Evolutionary conservation across 352 stramenopile genomes (phyloP), one percentile per base, ranked within the genome.

Genomic region (Phytopythium boreale): DNA sequence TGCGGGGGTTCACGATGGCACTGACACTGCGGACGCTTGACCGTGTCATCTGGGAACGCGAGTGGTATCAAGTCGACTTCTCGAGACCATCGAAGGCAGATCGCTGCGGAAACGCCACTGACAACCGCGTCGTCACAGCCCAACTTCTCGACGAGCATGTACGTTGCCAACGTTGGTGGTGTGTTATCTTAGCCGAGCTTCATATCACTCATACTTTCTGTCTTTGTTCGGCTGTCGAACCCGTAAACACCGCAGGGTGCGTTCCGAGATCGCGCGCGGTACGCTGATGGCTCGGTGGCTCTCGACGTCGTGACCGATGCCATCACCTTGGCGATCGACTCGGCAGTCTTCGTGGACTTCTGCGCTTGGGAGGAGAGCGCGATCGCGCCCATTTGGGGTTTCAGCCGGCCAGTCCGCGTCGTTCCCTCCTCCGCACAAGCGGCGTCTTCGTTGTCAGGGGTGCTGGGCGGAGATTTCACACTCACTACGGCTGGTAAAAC

Each of bases 291-390:
- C 2, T 62, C 63, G 14, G 41, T 75, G 56, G 52, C 37, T 5
- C 55, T 84, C 17, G 53, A 50, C 31, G 50, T 89, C 37, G 56
- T 51, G 10, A 87, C 75, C 0, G 79, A 88, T 24, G 79, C 79
- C 2, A 73, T 90, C 22, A 74, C 74, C 0, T 68, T 71, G 31
- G 34, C 62, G 1, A 66, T 88, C 47, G 64, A 77, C 26, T 75
- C 69, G 24, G 77, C 59, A n/a, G 24, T 88, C 1, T 14, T 84
- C 29, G 68, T 88, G n/a, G 81, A 90, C 46, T 74, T 88, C 36
- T 81, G 53, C 12, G 62, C 87, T 17, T 90, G 81, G 81, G 79
- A 86, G 26, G 64, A 62, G 37, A 72, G 62, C 50, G 69, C 77
- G 14, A 85, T 75, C 39, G 55, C 70, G 4, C 81, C 79, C 10